These are phyloP conservation scores for Xylaria multiplex DNA, from an alignment of 2,329 filamentous ascomycete species.

Conservation along the genomic window DNA sequence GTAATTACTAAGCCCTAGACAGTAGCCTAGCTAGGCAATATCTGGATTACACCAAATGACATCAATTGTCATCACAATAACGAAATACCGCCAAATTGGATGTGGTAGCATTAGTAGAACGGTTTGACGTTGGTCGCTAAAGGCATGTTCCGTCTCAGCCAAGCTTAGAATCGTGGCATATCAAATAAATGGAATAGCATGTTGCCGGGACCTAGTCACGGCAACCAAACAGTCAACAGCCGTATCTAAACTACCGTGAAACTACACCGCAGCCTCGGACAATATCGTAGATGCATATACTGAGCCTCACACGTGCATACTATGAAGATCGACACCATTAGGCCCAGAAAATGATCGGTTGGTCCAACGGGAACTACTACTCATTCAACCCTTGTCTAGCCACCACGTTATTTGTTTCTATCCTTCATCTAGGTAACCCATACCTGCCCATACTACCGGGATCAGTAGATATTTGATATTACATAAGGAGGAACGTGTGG, in stretches of 20 bases:
- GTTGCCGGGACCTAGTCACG: neutral
- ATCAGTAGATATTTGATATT: constrained; percentile 10
- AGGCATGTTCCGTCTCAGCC: constrained; percentile 7
- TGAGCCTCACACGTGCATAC: constrained; percentile 5
- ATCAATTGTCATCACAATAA: constrained; percentile 34
- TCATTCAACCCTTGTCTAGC: constrained; percentile 4
- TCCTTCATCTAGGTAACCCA: constrained; percentile 21
- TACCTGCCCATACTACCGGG: constrained; percentile 22
- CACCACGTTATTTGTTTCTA: constrained; percentile 11
- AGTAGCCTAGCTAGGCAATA: constrained; percentile 8
- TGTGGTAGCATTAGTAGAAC: neutral
- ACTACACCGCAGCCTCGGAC: neutral
- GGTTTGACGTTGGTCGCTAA: constrained; percentile 1
- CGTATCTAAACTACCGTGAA: neutral
- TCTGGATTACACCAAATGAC: constrained; percentile 24
- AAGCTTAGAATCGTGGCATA: neutral
- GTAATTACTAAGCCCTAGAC: constrained; percentile 22
- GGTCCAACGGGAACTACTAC: constrained; percentile 17
- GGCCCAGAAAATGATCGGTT: neutral
- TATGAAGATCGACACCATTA: neutral
- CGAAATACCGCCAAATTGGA: constrained; percentile 2
- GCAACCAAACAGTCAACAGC: neutral
- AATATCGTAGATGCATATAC: neutral
- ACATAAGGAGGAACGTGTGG: neutral
- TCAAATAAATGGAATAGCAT: neutral